A percentile compares a stretch with the other conserved stretches of the same genome.
These are phyloP conservation scores for Alternaria panax DNA, from an alignment of 2,329 filamentous ascomycete genomes.

Conservation along the genomic window DNA sequence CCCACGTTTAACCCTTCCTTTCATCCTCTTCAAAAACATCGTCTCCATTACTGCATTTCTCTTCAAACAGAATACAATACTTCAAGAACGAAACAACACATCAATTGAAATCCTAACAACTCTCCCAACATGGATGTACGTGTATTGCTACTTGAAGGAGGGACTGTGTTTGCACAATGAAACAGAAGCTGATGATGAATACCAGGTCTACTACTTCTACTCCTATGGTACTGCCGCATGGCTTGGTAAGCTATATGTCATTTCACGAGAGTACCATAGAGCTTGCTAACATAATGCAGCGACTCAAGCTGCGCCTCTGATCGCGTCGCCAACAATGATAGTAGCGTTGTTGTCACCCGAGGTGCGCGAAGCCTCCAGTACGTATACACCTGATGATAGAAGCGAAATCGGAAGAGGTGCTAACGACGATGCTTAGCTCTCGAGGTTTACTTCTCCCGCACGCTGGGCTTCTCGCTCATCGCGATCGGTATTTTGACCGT, in stretches of 20 bases:
- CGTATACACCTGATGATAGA: constrained; percentile 19
- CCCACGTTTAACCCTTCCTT: constrained; percentile 6
- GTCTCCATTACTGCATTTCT: not conserved
- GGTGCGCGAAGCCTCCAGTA: constrained; percentile 63
- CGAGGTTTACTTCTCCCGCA: constrained; percentile 77
- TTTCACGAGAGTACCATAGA: too few species aligned
- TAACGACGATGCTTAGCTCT: constrained; percentile 55
- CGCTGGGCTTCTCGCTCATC: constrained; percentile 72
- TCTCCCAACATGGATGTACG: constrained; percentile 14
- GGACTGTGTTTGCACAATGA: not conserved
- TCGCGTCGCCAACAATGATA: constrained; percentile 68
- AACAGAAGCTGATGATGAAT: constrained; percentile 22
- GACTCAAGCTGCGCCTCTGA: constrained; percentile 60
- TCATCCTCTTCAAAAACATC: not conserved
- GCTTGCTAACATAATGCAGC: constrained; percentile 33
- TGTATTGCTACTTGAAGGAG: not conserved
- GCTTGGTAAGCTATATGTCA: constrained; percentile 36
- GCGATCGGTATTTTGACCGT: constrained; percentile 69
- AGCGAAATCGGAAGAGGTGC: not conserved
- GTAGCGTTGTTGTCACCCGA: constrained; percentile 66
- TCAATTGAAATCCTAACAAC: not conserved
- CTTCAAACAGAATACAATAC: not conserved
- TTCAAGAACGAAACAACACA: not conserved
- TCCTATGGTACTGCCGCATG: constrained; percentile 54
- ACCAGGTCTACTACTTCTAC: constrained; percentile 55